These are phyloP conservation scores for Platanthera guangdongensis DNA, from an alignment of 106 monocot species.

Conservation along the genomic window DNA sequence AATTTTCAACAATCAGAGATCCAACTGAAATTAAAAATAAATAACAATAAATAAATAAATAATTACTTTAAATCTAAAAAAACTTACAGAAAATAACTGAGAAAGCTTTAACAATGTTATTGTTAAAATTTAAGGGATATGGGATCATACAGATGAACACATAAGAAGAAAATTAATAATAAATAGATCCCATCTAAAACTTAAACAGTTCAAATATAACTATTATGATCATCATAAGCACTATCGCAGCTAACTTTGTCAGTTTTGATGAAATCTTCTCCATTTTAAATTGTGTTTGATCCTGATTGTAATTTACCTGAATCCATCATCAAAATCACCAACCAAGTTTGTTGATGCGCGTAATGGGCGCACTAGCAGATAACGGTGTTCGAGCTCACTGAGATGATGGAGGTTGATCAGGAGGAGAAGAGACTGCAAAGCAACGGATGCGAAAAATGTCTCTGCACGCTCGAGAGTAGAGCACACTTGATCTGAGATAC, in stretches of 20 bases:
- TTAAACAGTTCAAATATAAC: not conserved
- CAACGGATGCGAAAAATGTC: no score
- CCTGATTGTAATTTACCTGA: not conserved
- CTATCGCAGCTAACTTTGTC: not conserved
- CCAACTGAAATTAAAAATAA: not conserved
- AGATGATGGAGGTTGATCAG: no score
- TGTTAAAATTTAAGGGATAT: not conserved
- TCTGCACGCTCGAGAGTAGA: no score
- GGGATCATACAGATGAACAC: not conserved
- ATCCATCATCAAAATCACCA: not conserved
- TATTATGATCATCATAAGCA: not conserved
- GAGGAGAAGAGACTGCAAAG: no score
- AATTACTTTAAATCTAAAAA: not conserved
- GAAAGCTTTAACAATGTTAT: not conserved
- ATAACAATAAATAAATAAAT: not conserved
- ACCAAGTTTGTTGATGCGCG: not conserved
- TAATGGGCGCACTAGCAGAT: no score
- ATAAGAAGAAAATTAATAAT: not conserved
- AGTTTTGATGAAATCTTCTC: not conserved
- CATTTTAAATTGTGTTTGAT: not conserved
- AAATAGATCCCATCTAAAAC: not conserved
- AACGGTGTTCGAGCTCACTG: no score
- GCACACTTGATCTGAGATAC: no score
- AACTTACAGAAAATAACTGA: not conserved
- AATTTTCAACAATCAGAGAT: no score